Evolutionary conservation across 306 rosid genomes (phyloP).

Genomic region (Arachis hypogaea): DNA sequence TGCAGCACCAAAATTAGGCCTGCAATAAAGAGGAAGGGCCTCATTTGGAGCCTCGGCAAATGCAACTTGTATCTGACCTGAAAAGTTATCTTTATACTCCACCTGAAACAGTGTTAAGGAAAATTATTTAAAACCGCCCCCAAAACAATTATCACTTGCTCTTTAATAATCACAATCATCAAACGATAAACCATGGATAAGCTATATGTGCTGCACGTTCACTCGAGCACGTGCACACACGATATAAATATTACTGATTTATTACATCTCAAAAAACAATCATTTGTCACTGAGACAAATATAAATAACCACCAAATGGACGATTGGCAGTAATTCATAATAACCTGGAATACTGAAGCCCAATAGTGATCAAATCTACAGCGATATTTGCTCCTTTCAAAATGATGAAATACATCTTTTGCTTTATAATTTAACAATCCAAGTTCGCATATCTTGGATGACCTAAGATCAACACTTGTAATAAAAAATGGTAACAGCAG

Average conservation of each 20-base stretch:
- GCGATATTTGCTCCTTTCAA: constrained; percentile 71
- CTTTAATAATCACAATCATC: constrained; percentile 18
- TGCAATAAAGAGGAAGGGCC: constrained; percentile 94
- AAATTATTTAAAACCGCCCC: constrained; percentile 20
- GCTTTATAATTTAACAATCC: constrained; percentile 82
- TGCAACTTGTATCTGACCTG: constrained; percentile 71
- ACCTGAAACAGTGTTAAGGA: constrained; percentile 57
- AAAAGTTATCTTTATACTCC: constrained; percentile 75
- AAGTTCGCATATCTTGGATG: constrained; percentile 87
- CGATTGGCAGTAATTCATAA: constrained; percentile 4
- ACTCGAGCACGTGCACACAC: not conserved
- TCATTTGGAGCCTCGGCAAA: constrained; percentile 93
- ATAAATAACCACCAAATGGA: constrained; percentile 29
- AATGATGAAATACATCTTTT: constrained; percentile 71
- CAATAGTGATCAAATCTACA: constrained; percentile 93
- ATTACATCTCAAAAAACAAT: constrained; percentile 9
- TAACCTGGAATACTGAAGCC: constrained; percentile 92
- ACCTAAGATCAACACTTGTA: constrained; percentile 93
- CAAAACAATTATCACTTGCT: constrained; percentile 16
- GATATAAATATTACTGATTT: no score
- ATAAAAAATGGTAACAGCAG: constrained; percentile 26
- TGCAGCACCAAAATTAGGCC: constrained; percentile 93
- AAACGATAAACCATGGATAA: constrained; percentile 8
- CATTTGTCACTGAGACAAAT: constrained; percentile 7
- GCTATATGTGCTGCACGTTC: not conserved